Conservation (phyloP, 2,329 filamentous ascomycete genomes). For the Hysterium pulicare region DNA sequence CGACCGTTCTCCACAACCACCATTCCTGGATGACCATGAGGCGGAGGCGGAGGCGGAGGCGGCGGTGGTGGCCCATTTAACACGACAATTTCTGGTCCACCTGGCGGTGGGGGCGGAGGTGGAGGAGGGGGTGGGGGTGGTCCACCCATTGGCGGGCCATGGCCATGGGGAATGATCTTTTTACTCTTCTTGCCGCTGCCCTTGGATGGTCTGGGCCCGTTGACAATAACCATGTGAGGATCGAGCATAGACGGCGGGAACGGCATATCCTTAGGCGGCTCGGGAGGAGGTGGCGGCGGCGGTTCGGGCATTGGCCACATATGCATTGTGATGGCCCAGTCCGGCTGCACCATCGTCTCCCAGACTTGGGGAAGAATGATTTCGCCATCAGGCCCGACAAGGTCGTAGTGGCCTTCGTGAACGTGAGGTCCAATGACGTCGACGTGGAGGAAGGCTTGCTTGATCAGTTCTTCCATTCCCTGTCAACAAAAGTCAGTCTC, state of each 20-base stretch:
- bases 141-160: background rate
- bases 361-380: slow-evolving; percentile 50
- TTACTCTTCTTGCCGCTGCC: slow-evolving; percentile 16
- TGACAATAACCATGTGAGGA: slow-evolving; percentile 15
- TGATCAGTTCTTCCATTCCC: slow-evolving; percentile 49
- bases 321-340: slow-evolving; percentile 49
- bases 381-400: slow-evolving; percentile 47
- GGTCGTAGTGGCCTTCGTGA: slow-evolving; percentile 46
- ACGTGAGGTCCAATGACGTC: slow-evolving; percentile 46
- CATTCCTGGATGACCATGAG: background rate
- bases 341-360: slow-evolving; percentile 47
- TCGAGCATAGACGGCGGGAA: slow-evolving; percentile 10
- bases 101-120: slow-evolving; percentile 6
- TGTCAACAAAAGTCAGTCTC: slow-evolving; percentile 67
- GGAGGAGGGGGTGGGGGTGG: slow-evolving; percentile 4
- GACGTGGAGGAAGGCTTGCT: slow-evolving; percentile 48
- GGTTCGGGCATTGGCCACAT: slow-evolving; percentile 47
- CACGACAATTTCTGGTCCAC: background rate
- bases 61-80: slow-evolving; percentile 8
- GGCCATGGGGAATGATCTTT: slow-evolving; percentile 8
- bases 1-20: slow-evolving; percentile 5
- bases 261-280: slow-evolving; percentile 9
- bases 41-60: slow-evolving; percentile 3
- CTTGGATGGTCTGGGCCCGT: no score
- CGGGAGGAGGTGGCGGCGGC: slow-evolving; percentile 12